Evolutionary conservation across 306 rosid species (phyloP).

Genomic region (Vigna angularis): DNA sequence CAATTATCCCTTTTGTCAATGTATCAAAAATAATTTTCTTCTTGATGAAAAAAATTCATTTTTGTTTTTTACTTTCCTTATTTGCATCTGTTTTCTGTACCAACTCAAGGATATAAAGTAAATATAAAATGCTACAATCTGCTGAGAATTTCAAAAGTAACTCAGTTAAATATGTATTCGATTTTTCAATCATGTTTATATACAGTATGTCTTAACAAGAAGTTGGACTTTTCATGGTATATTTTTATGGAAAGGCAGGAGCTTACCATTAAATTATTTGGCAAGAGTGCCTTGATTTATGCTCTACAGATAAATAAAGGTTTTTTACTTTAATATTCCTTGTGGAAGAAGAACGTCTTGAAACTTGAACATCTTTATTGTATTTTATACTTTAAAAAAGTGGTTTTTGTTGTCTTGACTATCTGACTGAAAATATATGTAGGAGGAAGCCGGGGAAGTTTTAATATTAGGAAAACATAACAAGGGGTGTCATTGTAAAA

Average conservation of each 20-base stretch:
- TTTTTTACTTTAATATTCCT: slow-evolving; percentile 36
- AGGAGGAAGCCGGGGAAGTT: slow-evolving; percentile 96
- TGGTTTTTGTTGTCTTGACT: slow-evolving; percentile 31
- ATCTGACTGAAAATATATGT: slow-evolving; percentile 46
- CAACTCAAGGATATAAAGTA: slow-evolving; percentile 19
- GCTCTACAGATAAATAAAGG: slow-evolving; percentile 12
- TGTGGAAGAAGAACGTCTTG: not conserved
- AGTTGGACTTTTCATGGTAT: slow-evolving; percentile 21
- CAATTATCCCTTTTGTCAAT: slow-evolving; percentile 18
- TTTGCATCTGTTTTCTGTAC: not conserved
- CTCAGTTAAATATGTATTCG: not conserved
- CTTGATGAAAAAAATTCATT: slow-evolving; percentile 34
- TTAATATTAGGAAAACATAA: slow-evolving; percentile 88
- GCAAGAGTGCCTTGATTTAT: not conserved
- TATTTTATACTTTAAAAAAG: slow-evolving; percentile 7
- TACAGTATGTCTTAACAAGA: slow-evolving; percentile 1
- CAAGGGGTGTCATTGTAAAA: slow-evolving; percentile 99
- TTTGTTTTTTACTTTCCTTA: slow-evolving; percentile 20
- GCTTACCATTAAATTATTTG: slow-evolving; percentile 32
- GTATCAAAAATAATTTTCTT: slow-evolving; percentile 22
- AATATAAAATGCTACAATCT: slow-evolving; percentile 18
- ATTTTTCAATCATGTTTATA: slow-evolving; percentile 19
- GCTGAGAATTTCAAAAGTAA: not conserved
- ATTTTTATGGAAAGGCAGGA: slow-evolving; percentile 28
- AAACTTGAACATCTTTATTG: slow-evolving; percentile 24